These are phyloP conservation scores for Globisporangium cystogenes DNA, from an alignment of 352 stramenopile species.

Conservation along the genomic window DNA sequence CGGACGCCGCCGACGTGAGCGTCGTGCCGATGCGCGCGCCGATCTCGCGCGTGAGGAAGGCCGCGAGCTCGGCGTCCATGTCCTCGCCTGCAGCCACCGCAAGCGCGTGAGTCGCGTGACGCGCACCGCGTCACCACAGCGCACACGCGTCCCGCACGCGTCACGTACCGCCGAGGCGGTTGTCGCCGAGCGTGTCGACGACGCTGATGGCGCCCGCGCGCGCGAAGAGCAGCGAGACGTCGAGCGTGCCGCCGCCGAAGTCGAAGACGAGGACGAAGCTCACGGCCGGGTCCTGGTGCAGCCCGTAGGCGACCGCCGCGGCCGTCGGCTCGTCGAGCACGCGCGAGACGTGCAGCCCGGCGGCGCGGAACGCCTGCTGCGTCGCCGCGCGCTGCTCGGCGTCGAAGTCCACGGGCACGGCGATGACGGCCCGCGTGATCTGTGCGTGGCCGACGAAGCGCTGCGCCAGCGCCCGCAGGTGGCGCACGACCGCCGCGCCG, in stretches of 20 bases:
- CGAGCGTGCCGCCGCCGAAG: constrained; percentile 95
- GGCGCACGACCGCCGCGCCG: constrained; percentile 31
- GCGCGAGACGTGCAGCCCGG: constrained; percentile 92
- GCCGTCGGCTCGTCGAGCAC: constrained; percentile 98
- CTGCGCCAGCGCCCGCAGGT: constrained; percentile 40
- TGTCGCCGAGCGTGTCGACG: constrained; percentile 93
- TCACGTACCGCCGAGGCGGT: constrained; percentile 83
- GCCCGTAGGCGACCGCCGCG: constrained; percentile 96
- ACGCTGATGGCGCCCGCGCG: constrained; percentile 90
- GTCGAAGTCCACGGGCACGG: constrained; percentile 90
- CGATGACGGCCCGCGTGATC: constrained; percentile 83
- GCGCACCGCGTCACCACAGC: too few relatives aligned
- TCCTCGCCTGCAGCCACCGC: constrained; percentile 90
- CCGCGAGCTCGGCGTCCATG: constrained; percentile 88
- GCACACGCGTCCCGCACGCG: background rate
- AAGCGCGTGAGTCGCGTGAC: too few relatives aligned
- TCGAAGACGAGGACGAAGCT: constrained; percentile 97
- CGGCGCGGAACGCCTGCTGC: constrained; percentile 72
- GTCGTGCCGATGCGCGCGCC: constrained; percentile 21
- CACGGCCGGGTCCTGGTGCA: constrained; percentile 91
- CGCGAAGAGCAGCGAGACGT: constrained; percentile 95
- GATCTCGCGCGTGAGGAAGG: constrained; percentile 87
- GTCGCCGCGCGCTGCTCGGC: constrained; percentile 84
- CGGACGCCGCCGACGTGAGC: constrained; percentile 23
- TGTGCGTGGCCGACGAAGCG: constrained; percentile 60